Conservation (phyloP, 805 yeast genomes). For the Sugiyamaella smithiae region DNA sequence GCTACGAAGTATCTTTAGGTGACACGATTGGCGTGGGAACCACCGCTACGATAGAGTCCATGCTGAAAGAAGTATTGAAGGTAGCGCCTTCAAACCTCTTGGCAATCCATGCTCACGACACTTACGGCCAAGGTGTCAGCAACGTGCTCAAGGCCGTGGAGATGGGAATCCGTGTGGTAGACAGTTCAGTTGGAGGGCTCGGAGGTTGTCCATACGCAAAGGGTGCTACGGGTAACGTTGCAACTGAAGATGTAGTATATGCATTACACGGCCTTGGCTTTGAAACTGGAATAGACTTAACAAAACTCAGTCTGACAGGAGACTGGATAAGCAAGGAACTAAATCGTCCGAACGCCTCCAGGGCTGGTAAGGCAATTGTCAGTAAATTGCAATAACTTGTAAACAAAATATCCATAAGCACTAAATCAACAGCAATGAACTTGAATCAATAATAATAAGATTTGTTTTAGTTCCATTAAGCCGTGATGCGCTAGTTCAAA, state of each 20-base stretch:
- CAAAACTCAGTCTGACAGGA: conserved; percentile 27
- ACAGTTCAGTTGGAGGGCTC: conserved; percentile 33
- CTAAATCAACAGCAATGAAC: too few species aligned
- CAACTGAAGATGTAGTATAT: conserved; percentile 35
- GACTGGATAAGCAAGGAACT: conserved; percentile 28
- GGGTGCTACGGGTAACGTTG: conserved; percentile 35
- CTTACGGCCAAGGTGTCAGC: conserved; percentile 36
- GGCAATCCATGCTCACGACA: conserved; percentile 36
- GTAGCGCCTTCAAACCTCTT: conserved; percentile 24
- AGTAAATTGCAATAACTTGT: conserved; percentile 10
- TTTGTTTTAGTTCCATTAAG: neutral
- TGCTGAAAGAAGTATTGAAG: conserved; percentile 27
- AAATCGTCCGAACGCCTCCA: conserved; percentile 28
- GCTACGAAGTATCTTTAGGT: conserved; percentile 35
- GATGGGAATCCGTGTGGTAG: conserved; percentile 32
- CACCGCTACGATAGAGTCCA: conserved; percentile 26
- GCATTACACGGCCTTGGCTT: conserved; percentile 31
- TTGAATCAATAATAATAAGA: too few species aligned
- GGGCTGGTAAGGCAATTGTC: conserved; percentile 31
- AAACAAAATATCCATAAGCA: too few species aligned
- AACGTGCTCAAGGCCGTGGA: conserved; percentile 32
- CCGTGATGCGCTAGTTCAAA: neutral
- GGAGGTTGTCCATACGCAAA: conserved; percentile 38
- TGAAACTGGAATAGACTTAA: conserved; percentile 31
- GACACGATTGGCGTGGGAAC: conserved; percentile 37